Conservation (phyloP, 225 moss, liverwort and hornwort genomes). For the Rhytidiadelphus loreus region DNA sequence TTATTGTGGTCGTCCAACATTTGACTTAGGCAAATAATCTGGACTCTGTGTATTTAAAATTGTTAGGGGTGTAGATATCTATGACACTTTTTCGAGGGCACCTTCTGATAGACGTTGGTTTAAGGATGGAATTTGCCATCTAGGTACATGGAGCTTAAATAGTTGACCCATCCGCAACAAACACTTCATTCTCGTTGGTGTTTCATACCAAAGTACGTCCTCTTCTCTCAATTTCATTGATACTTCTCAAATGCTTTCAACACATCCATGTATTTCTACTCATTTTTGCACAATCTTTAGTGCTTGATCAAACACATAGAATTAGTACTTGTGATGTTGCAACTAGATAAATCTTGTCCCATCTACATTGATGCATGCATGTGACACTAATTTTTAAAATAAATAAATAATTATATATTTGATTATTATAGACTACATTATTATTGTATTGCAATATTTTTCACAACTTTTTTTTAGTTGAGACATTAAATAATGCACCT, state of each 20-base stretch:
- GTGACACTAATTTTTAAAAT: not conserved
- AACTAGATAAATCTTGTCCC: not conserved
- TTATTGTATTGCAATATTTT: no score
- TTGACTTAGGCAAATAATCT: no score
- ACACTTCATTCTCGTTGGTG: rapidly evolving
- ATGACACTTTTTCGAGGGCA: no score
- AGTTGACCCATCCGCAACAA: rapidly evolving
- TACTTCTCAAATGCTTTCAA: not conserved
- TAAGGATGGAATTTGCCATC: not conserved
- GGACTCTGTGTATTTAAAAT: no score
- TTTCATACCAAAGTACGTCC: not conserved
- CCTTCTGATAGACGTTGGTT: no score
- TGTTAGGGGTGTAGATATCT: no score
- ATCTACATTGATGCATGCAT: not conserved
- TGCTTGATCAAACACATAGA: not conserved
- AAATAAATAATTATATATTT: no score
- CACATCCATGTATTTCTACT: not conserved
- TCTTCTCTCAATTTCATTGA: not conserved
- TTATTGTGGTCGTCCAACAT: no score
- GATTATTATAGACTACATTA: not conserved
- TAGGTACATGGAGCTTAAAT: not conserved
- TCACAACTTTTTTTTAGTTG: no score
- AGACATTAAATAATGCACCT: no score
- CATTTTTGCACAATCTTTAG: rapidly evolving
- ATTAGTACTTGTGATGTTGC: not conserved